These are phyloP conservation scores for Croton laevigatus DNA, from an alignment of 441 rosid genomes.

Conservation along the genomic window DNA sequence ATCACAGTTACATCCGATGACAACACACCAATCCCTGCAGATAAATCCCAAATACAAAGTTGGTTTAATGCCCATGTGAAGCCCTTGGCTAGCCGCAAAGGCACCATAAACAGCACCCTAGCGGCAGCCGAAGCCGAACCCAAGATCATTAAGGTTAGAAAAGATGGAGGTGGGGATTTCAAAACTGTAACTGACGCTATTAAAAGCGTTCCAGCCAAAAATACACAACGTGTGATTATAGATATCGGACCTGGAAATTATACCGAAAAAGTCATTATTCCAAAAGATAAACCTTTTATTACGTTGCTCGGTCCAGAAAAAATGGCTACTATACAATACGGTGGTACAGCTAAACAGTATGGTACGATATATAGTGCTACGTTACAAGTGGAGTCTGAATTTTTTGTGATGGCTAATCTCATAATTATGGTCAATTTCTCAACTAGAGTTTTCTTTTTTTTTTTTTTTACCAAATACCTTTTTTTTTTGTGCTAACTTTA, in stretches of 20 bases:
- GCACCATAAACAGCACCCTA: slow-evolving; percentile 32
- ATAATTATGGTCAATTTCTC: slow-evolving; percentile 33
- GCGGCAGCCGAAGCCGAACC: slow-evolving; percentile 28
- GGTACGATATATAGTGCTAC: slow-evolving; percentile 77
- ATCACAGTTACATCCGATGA: not conserved
- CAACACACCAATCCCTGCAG: not conserved
- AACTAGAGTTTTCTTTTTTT: not conserved
- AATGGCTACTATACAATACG: slow-evolving; percentile 38
- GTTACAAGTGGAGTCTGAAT: slow-evolving; percentile 44
- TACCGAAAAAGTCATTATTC: slow-evolving; percentile 38
- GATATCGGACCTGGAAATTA: slow-evolving; percentile 34
- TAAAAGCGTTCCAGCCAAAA: slow-evolving; percentile 26
- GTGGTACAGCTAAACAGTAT: slow-evolving; percentile 41
- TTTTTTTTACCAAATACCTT: not conserved
- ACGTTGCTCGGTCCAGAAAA: slow-evolving; percentile 34
- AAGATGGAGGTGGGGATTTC: slow-evolving; percentile 42
- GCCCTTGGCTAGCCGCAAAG: slow-evolving; percentile 19
- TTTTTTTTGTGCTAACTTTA: too few relatives aligned
- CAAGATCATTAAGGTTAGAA: slow-evolving; percentile 30
- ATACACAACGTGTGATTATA: slow-evolving; percentile 32
- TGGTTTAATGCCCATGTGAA: not conserved
- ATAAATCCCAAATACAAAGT: not conserved
- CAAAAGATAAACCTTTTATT: slow-evolving; percentile 30
- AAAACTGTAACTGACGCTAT: slow-evolving; percentile 39
- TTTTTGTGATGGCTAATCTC: slow-evolving; percentile 53